Evolutionary conservation across 768 basidiomycete species (phyloP).

Genomic region (Trametes elegans): DNA sequence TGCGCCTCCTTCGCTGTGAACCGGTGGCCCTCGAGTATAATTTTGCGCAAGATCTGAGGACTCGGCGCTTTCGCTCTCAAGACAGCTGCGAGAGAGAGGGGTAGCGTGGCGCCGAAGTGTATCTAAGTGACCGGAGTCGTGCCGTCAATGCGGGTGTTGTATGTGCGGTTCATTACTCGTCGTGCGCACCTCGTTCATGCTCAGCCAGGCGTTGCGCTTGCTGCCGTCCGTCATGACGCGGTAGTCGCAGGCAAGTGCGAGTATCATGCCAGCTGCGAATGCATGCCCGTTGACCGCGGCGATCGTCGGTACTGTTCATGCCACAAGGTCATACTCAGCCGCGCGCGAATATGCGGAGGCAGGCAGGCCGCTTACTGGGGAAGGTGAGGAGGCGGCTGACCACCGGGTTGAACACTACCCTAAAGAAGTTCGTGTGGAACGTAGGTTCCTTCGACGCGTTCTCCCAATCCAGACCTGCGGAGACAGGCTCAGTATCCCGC

Average conservation of each 20-base stretch:
- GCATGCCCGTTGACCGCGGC: slow-evolving; percentile 84
- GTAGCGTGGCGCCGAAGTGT: slow-evolving; percentile 81
- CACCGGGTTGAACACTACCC: slow-evolving; percentile 76
- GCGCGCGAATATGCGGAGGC: no score
- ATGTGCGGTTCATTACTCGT: no score
- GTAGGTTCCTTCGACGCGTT: slow-evolving; percentile 49
- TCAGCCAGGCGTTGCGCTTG: slow-evolving; percentile 77
- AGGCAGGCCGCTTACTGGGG: slow-evolving; percentile 52
- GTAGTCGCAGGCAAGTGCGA: slow-evolving; percentile 83
- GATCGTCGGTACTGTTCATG: slow-evolving; percentile 66
- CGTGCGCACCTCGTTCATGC: slow-evolving; percentile 82
- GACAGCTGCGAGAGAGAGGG: slow-evolving; percentile 65
- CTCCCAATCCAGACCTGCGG: slow-evolving; percentile 61
- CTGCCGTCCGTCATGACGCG: slow-evolving; percentile 84
- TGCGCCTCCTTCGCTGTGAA: slow-evolving; percentile 75
- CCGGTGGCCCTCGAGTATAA: slow-evolving; percentile 76
- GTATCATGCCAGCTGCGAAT: slow-evolving; percentile 80
- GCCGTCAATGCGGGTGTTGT: no score
- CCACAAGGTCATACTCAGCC: not conserved
- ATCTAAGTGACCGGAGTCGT: slow-evolving; percentile 41
- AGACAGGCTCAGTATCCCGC: not conserved
- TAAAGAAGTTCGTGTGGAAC: slow-evolving; percentile 65
- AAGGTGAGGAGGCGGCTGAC: slow-evolving; percentile 67
- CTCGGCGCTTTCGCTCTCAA: slow-evolving; percentile 64
- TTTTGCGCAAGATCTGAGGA: slow-evolving; percentile 59